Conservation (phyloP, 108 stramenopile genomes). For the Fragilariopsis cylindrus region DNA sequence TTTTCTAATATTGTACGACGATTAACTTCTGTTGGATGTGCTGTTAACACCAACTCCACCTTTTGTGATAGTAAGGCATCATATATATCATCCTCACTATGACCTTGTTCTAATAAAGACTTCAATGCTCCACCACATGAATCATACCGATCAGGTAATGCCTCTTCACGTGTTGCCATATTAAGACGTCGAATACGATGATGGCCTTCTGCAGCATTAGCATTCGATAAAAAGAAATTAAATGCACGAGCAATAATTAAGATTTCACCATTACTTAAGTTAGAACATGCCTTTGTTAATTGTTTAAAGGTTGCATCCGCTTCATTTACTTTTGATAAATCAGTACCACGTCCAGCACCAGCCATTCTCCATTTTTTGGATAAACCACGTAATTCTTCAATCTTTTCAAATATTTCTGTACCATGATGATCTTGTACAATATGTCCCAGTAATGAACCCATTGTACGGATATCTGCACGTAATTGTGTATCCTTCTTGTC, state of each 20-base stretch:
- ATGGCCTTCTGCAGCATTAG: constrained; percentile 85
- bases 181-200: constrained; percentile 66
- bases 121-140: constrained; percentile 63
- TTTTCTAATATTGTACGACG: constrained; percentile 90
- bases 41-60: constrained; percentile 94
- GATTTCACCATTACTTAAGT: constrained; percentile 62
- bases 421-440: constrained; percentile 66
- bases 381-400: constrained; percentile 63
- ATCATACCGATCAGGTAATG: constrained; percentile 18
- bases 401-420: constrained; percentile 60
- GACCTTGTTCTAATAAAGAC: constrained; percentile 45
- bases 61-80: constrained; percentile 78
- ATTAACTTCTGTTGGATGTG: constrained; percentile 98
- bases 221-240: constrained; percentile 81
- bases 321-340: constrained; percentile 2
- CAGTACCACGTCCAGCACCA: constrained; percentile 44
- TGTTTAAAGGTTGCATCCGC: constrained; percentile 47
- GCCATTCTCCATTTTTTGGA: constrained; percentile 61
- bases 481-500: constrained; percentile 46
- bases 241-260: constrained; percentile 68
- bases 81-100: constrained; percentile 63
- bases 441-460: constrained; percentile 76
- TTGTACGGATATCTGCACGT: constrained; percentile 75
- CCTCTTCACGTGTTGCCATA: constrained; percentile 21
- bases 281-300: constrained; percentile 48